A percentile compares a stretch with the other conserved stretches of the same genome.
Evolutionary conservation across 306 rosid genomes (phyloP).

Genomic region (Clitoria ternatea): DNA sequence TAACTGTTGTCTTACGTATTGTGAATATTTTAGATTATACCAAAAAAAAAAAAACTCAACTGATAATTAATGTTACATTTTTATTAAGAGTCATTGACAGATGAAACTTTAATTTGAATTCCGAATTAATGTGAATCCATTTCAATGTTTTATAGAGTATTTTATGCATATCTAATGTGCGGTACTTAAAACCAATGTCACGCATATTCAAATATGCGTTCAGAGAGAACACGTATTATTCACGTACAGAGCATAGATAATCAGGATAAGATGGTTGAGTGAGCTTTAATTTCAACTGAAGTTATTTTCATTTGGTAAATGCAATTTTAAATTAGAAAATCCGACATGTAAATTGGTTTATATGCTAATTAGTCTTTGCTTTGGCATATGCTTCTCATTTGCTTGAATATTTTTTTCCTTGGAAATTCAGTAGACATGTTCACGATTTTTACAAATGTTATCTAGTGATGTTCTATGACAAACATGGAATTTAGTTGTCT

Average conservation of each 20-base stretch:
- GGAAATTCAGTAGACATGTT: neutral
- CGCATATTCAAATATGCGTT: slow-evolving; percentile 6
- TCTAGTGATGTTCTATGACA: too few relatives aligned
- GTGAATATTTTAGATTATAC: too few relatives aligned
- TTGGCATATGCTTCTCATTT: neutral
- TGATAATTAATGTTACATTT: too few relatives aligned
- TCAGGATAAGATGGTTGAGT: slow-evolving; percentile 17
- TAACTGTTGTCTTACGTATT: too few relatives aligned
- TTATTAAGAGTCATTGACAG: too few relatives aligned
- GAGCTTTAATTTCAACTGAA: slow-evolving; percentile 13
- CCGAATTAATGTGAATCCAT: too few relatives aligned
- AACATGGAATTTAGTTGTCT: too few relatives aligned
- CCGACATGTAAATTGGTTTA: slow-evolving; percentile 15
- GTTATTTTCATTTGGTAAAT: neutral
- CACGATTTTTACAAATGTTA: slow-evolving; percentile 24
- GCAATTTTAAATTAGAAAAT: slow-evolving; percentile 12
- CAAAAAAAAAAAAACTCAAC: too few relatives aligned
- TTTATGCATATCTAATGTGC: too few relatives aligned
- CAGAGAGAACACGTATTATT: neutral
- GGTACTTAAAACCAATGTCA: too few relatives aligned
- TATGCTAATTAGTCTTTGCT: neutral
- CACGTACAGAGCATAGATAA: slow-evolving; percentile 13
- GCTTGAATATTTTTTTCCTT: neutral
- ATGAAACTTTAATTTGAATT: too few relatives aligned
- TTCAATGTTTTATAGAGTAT: too few relatives aligned